Conservation (phyloP, 345 rosid genomes). For the Citrus sinensis region DNA sequence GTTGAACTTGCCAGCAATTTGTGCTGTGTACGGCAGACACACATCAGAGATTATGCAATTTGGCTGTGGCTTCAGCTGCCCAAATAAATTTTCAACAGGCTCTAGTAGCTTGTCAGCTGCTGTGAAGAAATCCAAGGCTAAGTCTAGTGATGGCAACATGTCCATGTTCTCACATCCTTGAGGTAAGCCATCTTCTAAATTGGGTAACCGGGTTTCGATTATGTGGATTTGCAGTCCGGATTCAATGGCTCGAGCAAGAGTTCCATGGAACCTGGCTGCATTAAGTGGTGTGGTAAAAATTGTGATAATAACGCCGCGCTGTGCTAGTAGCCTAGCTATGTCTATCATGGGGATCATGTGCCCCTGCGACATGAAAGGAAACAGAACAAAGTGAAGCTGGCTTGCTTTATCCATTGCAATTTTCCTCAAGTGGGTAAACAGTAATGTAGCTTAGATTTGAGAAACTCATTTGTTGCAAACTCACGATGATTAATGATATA, state of each 20-base stretch:
- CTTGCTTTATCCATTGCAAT: too few relatives aligned
- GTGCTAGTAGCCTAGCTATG: slow-evolving; percentile 43
- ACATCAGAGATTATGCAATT: slow-evolving; percentile 54
- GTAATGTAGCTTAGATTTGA: too few relatives aligned
- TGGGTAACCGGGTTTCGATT: slow-evolving; percentile 21
- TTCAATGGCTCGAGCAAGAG: slow-evolving; percentile 22
- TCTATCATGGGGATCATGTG: slow-evolving; percentile 11
- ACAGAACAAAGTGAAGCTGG: too few relatives aligned
- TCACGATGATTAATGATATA: background rate
- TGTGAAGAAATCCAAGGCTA: slow-evolving; percentile 11
- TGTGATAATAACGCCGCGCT: slow-evolving; percentile 32
- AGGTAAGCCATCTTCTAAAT: slow-evolving; percentile 13
- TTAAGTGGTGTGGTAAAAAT: slow-evolving; percentile 46
- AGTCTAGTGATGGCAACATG: slow-evolving; percentile 12
- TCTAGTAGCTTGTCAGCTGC: slow-evolving; percentile 11
- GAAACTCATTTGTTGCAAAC: background rate
- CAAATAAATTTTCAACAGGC: slow-evolving; percentile 31
- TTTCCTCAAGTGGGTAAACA: too few relatives aligned
- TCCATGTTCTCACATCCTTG: slow-evolving; percentile 34
- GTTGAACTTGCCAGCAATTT: slow-evolving; percentile 32
- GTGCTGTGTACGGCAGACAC: slow-evolving; percentile 36
- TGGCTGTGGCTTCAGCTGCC: slow-evolving; percentile 34
- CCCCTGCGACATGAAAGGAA: too few relatives aligned
- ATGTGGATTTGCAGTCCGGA: slow-evolving; percentile 28
- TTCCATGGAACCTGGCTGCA: slow-evolving; percentile 24